phyloP scores from a whole-genome alignment of 2,329 filamentous ascomycete genomes.

The Pezicula radicicola region DNA sequence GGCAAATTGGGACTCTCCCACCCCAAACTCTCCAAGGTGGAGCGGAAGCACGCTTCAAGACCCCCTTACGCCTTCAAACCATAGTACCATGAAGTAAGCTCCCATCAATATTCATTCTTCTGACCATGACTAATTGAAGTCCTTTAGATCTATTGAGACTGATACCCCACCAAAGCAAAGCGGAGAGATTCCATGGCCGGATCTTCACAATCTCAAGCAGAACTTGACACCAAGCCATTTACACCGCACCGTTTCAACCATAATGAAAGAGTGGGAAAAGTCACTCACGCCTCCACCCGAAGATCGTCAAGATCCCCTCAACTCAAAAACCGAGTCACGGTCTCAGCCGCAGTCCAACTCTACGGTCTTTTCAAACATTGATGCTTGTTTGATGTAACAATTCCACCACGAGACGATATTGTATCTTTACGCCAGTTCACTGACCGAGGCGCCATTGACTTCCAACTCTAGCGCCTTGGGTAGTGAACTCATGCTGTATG shows the following conservation, averaged over 20 bases:
- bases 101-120: background rate
- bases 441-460: background rate
- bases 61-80: conserved; percentile 23
- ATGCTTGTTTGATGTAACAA: conserved; percentile 1
- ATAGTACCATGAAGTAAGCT: conserved; percentile 23
- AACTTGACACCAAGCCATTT: conserved; percentile 66
- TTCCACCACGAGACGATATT: background rate
- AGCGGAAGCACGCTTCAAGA: conserved; percentile 45
- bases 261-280: conserved; percentile 92
- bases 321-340: conserved; percentile 29
- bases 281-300: conserved; percentile 55
- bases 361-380: background rate
- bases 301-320: conserved; percentile 7
- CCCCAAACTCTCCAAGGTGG: conserved; percentile 56
- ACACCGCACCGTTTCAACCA: conserved; percentile 75
- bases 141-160: conserved; percentile 12
- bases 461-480: background rate
- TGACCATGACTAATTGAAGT: conserved; percentile 13
- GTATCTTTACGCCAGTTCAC: background rate
- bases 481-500: no score
- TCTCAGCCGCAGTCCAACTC: conserved; percentile 24
- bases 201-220: conserved; percentile 47
- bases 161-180: conserved; percentile 17
- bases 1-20: conserved; percentile 61
- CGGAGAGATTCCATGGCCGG: conserved; percentile 35